These are phyloP conservation scores for Colletotrichum euphorbiae DNA, from an alignment of 2,329 filamentous ascomycete species.

Conservation along the genomic window DNA sequence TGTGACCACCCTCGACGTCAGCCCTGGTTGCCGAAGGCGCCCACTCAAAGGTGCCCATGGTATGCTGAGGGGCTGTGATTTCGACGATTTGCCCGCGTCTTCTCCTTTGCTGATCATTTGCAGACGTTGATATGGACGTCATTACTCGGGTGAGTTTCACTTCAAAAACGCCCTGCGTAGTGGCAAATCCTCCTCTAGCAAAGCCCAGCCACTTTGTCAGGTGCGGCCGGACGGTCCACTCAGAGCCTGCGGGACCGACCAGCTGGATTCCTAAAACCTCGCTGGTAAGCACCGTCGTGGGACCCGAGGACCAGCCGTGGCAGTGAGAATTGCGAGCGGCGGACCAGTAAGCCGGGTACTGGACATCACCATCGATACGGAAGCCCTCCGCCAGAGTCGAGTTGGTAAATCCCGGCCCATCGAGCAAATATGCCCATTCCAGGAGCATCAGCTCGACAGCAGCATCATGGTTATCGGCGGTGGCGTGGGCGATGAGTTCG, in stretches of 20 bases:
- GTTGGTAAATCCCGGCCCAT: constrained; percentile 54
- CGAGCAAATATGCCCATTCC: constrained; percentile 55
- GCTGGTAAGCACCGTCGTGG: constrained; percentile 47
- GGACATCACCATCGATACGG: constrained; percentile 49
- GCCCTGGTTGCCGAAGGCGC: constrained; percentile 18
- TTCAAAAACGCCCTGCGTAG: constrained; percentile 48
- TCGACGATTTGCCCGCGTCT: constrained; percentile 33
- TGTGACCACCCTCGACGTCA: constrained; percentile 35
- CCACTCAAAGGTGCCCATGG: constrained; percentile 41
- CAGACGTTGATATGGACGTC: constrained; percentile 21
- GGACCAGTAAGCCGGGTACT: constrained; percentile 49
- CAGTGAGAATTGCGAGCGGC: constrained; percentile 49
- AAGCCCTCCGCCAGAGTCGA: constrained; percentile 57
- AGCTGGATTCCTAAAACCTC: constrained; percentile 48
- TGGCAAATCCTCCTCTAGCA: constrained; percentile 52
- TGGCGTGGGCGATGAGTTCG: constrained; percentile 52
- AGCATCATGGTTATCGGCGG: constrained; percentile 49
- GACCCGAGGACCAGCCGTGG: constrained; percentile 52
- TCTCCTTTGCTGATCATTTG: constrained; percentile 19
- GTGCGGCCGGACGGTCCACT: constrained; percentile 45
- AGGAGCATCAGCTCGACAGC: constrained; percentile 56
- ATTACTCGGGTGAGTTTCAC: constrained; percentile 45
- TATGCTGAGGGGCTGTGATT: constrained; percentile 37
- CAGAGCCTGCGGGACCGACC: constrained; percentile 42
- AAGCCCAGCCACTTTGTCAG: constrained; percentile 50